These are phyloP conservation scores for Colletotrichum viniferum DNA, from an alignment of 2,329 filamentous ascomycete species.

Conservation along the genomic window DNA sequence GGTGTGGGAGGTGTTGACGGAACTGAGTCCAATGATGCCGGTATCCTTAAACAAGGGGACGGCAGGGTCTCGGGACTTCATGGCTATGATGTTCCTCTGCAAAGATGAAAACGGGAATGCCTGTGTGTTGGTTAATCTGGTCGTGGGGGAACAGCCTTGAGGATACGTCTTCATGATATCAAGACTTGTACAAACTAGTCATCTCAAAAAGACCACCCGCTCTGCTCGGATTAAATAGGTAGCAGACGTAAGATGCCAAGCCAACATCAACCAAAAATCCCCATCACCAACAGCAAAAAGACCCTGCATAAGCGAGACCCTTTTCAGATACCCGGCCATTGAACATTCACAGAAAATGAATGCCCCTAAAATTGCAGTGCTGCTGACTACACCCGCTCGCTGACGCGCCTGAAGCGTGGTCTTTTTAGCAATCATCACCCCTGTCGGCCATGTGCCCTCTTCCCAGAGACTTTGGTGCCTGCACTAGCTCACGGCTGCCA, in stretches of 20 bases:
- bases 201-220: background rate
- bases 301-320: background rate
- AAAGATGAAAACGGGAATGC: background rate
- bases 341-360: background rate
- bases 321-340: background rate
- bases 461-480: background rate
- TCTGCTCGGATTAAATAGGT: background rate
- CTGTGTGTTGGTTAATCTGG: accelerated
- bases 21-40: accelerated
- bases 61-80: background rate
- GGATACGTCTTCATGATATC: background rate
- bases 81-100: background rate
- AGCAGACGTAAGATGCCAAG: background rate
- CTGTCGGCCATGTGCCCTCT: background rate
- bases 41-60: accelerated
- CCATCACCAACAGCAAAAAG: background rate
- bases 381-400: background rate
- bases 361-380: background rate
- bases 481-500: background rate
- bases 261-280: background rate
- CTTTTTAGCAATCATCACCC: background rate
- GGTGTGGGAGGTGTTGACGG: background rate
- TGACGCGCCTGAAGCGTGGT: background rate
- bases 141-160: background rate
- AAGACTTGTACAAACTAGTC: background rate